Conservation (phyloP, 2,329 filamentous ascomycete genomes). For the Phaeosphaeriaceae sp. region DNA sequence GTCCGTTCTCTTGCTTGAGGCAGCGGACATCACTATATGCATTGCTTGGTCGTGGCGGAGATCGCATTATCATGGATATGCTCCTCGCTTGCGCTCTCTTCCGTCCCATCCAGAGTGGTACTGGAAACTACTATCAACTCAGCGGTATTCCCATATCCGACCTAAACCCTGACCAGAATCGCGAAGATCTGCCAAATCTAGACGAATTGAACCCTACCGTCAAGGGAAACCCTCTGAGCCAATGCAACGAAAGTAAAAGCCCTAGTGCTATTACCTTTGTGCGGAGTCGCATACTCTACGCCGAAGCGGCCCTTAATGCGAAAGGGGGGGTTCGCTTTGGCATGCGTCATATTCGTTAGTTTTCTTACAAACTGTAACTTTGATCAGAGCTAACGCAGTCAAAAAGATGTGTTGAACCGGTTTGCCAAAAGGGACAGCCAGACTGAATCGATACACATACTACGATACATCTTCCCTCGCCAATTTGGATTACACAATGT, state of each 20-base stretch:
- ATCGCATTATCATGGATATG: conserved; percentile 77
- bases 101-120: conserved; percentile 62
- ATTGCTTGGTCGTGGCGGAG: conserved; percentile 76
- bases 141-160: conserved; percentile 71
- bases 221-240: conserved; percentile 1
- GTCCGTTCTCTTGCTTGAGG: no score
- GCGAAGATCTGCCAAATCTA: conserved; percentile 5
- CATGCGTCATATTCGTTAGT: conserved; percentile 79
- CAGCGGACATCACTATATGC: no score
- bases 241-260: conserved; percentile 19
- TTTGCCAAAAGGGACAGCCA: conserved; percentile 58
- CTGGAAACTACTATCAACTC: conserved; percentile 76
- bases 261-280: conserved; percentile 74
- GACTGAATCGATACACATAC: conserved; percentile 69
- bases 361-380: conserved; percentile 6
- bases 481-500: conserved; percentile 92
- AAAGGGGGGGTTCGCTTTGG: conserved; percentile 74
- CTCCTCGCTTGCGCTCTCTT: conserved; percentile 82
- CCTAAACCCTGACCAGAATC: conserved; percentile 27
- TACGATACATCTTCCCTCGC: conserved; percentile 93
- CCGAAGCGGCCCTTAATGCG: conserved; percentile 72
- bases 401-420: conserved; percentile 80
- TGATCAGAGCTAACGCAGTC: conserved; percentile 15
- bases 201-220: neutral
- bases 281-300: conserved; percentile 85